Conservation (phyloP, 2,329 filamentous ascomycete species). For the Alternaria gansuensis region DNA sequence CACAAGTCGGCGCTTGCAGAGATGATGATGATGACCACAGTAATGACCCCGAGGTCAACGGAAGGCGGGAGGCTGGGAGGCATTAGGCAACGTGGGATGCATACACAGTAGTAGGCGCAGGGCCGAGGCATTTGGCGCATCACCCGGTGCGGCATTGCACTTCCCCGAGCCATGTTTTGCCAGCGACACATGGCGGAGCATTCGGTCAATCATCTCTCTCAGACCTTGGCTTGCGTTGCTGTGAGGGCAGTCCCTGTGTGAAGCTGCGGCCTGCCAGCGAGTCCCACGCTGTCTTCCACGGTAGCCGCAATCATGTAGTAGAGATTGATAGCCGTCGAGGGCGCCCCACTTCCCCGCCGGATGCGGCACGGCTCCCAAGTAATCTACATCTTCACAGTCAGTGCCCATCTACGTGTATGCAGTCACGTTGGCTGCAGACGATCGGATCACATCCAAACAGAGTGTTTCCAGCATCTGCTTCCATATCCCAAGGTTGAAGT, state of each 20-base stretch:
- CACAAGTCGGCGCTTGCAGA: conserved; percentile 17
- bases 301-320: conserved; percentile 5
- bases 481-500: conserved; percentile 25
- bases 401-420: background rate
- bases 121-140: conserved; percentile 11
- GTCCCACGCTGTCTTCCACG: conserved; percentile 3
- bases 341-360: conserved; percentile 15
- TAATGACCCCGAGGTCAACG: background rate
- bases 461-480: conserved; percentile 5
- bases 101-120: conserved; percentile 6
- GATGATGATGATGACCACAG: conserved; percentile 5
- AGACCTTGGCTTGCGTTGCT: conserved; percentile 7
- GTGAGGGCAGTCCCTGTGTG: conserved; percentile 12
- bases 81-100: conserved; percentile 4
- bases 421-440: conserved; percentile 7
- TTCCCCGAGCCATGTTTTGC: conserved; percentile 22
- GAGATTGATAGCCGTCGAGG: background rate
- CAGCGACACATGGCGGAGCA: conserved; percentile 26
- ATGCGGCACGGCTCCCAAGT: conserved; percentile 10
- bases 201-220: conserved; percentile 8
- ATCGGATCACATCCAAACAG: conserved; percentile 10
- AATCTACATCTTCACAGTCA: conserved; percentile 7
- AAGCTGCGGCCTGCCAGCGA: conserved; percentile 10
- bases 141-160: conserved; percentile 26
- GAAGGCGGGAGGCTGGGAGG: background rate